Base-by-base conservation (phyloP, 1,139 yeast genomes). In the Geotrichum australiense region DNA sequence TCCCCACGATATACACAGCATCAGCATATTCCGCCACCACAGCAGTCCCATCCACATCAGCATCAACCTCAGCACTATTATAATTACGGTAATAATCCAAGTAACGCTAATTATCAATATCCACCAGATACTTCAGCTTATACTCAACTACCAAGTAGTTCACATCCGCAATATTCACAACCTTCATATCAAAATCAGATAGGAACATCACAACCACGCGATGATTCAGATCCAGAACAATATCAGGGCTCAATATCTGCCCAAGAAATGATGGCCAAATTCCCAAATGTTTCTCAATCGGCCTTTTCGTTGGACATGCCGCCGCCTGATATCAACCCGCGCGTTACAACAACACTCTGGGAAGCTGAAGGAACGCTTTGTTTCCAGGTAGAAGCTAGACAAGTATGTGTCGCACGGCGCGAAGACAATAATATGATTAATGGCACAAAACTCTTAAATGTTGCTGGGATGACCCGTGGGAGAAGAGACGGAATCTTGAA, bases 391-490 rank as follows among this genome's bases (percentile, higher is more conserved):
- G 95, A 86, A 54, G 94, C 94, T 41, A 80, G 82, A 54, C 85
- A 86, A 47, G 87, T 86, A 26, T 73, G 84, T 7, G 96, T 87
- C 22, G 95, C 89, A 23, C 71, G 97, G 53, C 73, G 97, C 54
- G 95, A 94, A 30, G 94, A 87, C 62, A 86, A 87, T 62, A 71
- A 74, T 50, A 84, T 86, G 93, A 82, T 87, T 55, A 87, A 87
- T 59, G 97, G 96, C 39, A 89, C 97, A 23, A 87, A 87, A 62
- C 69, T 87, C 49, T 67, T 87, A 48, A 89, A 87, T 58, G 94
- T 86, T 26, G 86, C 95, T 7, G 87, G 85, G 41, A 82, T 89
- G 89, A 84, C 95, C 4, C 73, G 96, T 49, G 97, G 97, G n/a
- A 76, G 93, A 50, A 71, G 97, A 51, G 97, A 87, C 62, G 96